phyloP scores from a whole-genome alignment of 2,329 filamentous ascomycete species.

The Trichoderma harzianum region DNA sequence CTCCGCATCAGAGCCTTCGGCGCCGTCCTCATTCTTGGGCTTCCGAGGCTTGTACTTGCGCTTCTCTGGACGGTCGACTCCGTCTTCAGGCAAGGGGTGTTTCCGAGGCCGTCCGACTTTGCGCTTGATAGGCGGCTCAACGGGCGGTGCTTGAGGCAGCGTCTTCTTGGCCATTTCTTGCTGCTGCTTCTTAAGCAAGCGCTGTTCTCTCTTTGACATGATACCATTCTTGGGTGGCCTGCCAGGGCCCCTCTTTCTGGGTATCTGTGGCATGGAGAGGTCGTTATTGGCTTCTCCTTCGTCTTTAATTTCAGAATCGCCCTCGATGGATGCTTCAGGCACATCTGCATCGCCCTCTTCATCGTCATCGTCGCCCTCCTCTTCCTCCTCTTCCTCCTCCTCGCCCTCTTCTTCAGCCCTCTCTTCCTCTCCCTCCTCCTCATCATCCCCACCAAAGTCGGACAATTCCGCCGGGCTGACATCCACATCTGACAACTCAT shows the following conservation, averaged over 20 bases:
- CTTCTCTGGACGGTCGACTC: slow-evolving; percentile 55
- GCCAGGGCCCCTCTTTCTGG: slow-evolving; percentile 73
- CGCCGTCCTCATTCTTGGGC: slow-evolving; percentile 50
- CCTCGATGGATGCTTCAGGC: slow-evolving; percentile 20
- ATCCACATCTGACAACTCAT: slow-evolving; percentile 46
- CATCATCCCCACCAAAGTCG: slow-evolving; percentile 34
- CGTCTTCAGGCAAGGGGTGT: slow-evolving; percentile 58
- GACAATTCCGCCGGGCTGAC: slow-evolving; percentile 41
- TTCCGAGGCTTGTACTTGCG: slow-evolving; percentile 64
- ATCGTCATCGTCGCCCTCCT: slow-evolving; percentile 26
- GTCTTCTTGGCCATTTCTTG: slow-evolving; percentile 50
- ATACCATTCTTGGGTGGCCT: slow-evolving; percentile 78
- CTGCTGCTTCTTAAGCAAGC: slow-evolving; percentile 57
- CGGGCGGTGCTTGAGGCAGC: slow-evolving; percentile 43
- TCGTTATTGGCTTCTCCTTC: slow-evolving; percentile 33
- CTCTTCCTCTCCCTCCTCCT: slow-evolving; percentile 27
- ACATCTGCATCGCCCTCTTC: slow-evolving; percentile 28
- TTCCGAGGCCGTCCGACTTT: slow-evolving; percentile 65
- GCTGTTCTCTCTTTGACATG: slow-evolving; percentile 74
- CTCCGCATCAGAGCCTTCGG: slow-evolving; percentile 55
- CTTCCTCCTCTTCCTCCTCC: slow-evolving; percentile 30
- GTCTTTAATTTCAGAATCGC: slow-evolving; percentile 28
- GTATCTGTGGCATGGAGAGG: slow-evolving; percentile 42
- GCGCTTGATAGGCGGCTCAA: slow-evolving; percentile 55
- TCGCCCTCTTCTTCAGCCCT: slow-evolving; percentile 27